Evolutionary conservation across 768 basidiomycete species (phyloP).

Genomic region (Boletus vermiculosoides): DNA sequence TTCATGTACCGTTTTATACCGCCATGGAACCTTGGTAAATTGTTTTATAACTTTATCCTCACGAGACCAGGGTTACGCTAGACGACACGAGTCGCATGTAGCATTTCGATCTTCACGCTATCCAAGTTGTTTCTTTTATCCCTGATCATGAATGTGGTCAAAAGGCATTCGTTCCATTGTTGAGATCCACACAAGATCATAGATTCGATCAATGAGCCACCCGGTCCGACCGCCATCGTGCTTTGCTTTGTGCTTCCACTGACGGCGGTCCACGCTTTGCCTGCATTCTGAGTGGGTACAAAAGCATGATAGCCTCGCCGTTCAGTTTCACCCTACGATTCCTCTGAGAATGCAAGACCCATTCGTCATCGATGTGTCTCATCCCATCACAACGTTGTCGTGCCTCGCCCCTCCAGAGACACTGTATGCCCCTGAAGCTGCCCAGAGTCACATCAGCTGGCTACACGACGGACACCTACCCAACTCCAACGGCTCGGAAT

Average conservation of each 20-base stretch:
- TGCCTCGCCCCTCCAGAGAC: neutral
- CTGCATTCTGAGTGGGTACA: neutral
- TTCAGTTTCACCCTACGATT: neutral
- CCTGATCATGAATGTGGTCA: neutral
- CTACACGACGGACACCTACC: neutral
- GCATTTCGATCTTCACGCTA: constrained; percentile 15
- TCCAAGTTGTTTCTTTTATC: constrained; percentile 1
- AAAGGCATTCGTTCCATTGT: neutral
- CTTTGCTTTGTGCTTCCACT: neutral
- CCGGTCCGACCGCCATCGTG: neutral
- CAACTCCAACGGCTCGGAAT: neutral
- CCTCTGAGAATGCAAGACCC: neutral
- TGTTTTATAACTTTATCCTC: neutral
- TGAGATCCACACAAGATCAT: neutral
- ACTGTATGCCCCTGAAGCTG: neutral
- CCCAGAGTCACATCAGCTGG: neutral
- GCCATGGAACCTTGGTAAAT: constrained; percentile 6
- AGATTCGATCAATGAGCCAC: neutral
- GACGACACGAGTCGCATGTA: constrained; percentile 15
- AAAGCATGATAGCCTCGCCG: neutral
- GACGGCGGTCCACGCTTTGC: neutral
- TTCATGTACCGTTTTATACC: constrained; percentile 1
- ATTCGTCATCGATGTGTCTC: neutral
- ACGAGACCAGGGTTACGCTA: constrained; percentile 1
- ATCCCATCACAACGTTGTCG: neutral